Evolutionary conservation across 2,329 filamentous ascomycete genomes (phyloP), one percentile per base, ranked within the genome.

Genomic region (Fusarium verticillioides): DNA sequence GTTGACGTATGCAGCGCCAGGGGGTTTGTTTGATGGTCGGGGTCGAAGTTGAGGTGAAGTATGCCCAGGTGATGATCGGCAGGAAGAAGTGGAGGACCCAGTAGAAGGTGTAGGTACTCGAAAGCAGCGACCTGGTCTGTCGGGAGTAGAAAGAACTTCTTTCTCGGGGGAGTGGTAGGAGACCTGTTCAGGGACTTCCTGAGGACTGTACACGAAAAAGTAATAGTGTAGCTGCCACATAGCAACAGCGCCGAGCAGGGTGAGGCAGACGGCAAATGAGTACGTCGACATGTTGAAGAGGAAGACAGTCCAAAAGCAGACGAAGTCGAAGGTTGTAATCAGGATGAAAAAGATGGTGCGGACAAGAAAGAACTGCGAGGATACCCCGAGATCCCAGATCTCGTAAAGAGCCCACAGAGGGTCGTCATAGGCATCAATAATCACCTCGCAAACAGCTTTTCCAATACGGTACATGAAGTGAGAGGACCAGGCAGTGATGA

Each of bases 401-500:
- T 43, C 42, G 23, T 63, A 23, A 32, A 53, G 6, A 59, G 66
- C 46, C 50, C 43, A 59, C 8, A 59, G 5, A 34, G 66, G 59
- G 32, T 60, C 47, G 1, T 40, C 36, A 18, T 54, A 71, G 9
- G 60, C 59, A 34, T 58, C n/a, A 32, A 56, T 16, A 10, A 68
- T 26, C 18, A 50, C 10, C n/a, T 59, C 42, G 13, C 50, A 74
- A 30, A 50, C 28, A 15, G 32, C 46, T 37, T 61, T 12, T 23
- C 52, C 37, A 26, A 44, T 3, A 9, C 46, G 40, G 53, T 53
- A 59, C 42, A 47, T 23, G 19, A 53, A 18, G 32, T 66, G 44
- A 18, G 61, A 37, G 54, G 71, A 60, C 71, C 70, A 74, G 36
- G 63, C 42, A 18, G 72, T 58, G 16, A 74, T 62, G 10, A 74